These are phyloP conservation scores for Leccinum rimulosum DNA, from an alignment of 768 basidiomycete species.

Conservation along the genomic window DNA sequence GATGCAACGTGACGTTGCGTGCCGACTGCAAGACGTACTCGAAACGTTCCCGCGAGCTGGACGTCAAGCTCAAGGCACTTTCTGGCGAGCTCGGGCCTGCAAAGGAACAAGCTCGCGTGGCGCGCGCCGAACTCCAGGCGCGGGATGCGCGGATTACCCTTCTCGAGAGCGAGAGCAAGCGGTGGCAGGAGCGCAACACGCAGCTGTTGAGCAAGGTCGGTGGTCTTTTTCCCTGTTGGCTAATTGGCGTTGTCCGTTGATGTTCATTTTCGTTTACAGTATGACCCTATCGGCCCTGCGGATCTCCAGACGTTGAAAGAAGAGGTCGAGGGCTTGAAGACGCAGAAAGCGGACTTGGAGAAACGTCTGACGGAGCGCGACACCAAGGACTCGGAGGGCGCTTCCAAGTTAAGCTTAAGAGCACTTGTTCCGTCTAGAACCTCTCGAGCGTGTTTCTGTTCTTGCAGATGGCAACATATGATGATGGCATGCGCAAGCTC, in stretches of 20 bases:
- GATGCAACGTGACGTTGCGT: constrained; percentile 82
- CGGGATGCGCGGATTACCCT: constrained; percentile 62
- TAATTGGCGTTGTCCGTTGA: not conserved
- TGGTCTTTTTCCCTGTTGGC: not conserved
- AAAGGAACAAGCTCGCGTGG: constrained; percentile 63
- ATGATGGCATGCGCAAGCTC: constrained; percentile 40
- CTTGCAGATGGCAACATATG: constrained; percentile 41
- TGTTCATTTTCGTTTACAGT: constrained; percentile 40
- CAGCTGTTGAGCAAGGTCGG: constrained; percentile 77
- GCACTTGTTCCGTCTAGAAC: not conserved
- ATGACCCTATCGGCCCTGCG: constrained; percentile 85
- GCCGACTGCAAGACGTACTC: constrained; percentile 70
- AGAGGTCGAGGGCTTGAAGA: constrained; percentile 56
- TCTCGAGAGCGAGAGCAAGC: constrained; percentile 71
- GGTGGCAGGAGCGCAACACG: constrained; percentile 82
- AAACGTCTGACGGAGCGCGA: constrained; percentile 30
- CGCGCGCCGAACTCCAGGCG: constrained; percentile 74
- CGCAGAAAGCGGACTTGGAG: constrained; percentile 37
- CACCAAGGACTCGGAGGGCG: constrained; percentile 29
- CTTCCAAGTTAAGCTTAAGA: constrained; percentile 29
- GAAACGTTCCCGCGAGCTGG: constrained; percentile 67
- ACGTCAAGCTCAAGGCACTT: constrained; percentile 55
- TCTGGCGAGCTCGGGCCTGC: constrained; percentile 69
- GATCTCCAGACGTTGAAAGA: constrained; percentile 79
- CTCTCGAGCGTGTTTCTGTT: not conserved